A percentile compares a stretch with the other conserved stretches of the same genome.
phyloP scores from a whole-genome alignment of 106 monocot genomes.

The Dactylorhiza incarnata region DNA sequence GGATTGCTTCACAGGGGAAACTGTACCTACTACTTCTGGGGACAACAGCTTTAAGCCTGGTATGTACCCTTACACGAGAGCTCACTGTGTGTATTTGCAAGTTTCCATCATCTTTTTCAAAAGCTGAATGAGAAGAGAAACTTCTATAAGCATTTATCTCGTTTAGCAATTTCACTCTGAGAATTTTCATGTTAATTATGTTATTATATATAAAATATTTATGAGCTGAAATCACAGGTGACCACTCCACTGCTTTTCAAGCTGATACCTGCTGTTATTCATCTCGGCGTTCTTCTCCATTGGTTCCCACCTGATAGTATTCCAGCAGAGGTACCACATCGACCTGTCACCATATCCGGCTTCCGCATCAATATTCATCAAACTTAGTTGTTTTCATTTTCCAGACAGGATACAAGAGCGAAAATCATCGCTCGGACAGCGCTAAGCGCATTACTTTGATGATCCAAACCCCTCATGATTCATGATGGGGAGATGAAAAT shows the following conservation, averaged over 20 bases:
- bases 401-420: constrained; percentile 33
- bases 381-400: neutral
- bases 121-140: neutral
- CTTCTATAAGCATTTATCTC: neutral
- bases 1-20: constrained; percentile 33
- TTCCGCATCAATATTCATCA: neutral
- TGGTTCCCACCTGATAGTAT: constrained; percentile 35
- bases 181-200: neutral
- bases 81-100: neutral
- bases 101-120: neutral
- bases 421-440: constrained; percentile 38
- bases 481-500: constrained; percentile 21
- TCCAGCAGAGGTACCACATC: constrained; percentile 22
- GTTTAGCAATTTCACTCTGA: neutral
- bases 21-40: constrained; percentile 45
- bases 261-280: constrained; percentile 39
- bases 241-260: constrained; percentile 44
- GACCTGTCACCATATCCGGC: neutral
- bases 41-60: constrained; percentile 58
- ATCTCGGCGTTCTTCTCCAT: constrained; percentile 36
- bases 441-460: constrained; percentile 49
- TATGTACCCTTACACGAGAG: constrained; percentile 13
- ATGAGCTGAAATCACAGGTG: constrained; percentile 18
- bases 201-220: neutral
- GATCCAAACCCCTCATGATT: constrained; percentile 65